These are phyloP conservation scores for Begonia masoniana DNA, from an alignment of 306 rosid species.

Conservation along the genomic window DNA sequence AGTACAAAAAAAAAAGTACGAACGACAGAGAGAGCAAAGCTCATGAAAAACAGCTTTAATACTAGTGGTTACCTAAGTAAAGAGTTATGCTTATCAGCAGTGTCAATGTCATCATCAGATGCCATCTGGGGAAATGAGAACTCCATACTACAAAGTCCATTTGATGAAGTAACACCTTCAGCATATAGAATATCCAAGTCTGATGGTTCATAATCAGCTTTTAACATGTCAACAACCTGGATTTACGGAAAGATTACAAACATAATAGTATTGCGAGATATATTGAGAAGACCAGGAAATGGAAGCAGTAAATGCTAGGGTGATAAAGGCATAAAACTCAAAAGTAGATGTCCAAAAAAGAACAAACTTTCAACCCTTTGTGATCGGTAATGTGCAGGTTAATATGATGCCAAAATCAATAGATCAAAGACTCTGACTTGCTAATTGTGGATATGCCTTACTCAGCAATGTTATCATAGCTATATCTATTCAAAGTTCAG, in stretches of 20 bases:
- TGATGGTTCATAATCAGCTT: slow-evolving; percentile 79
- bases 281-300: no score
- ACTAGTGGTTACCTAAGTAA: slow-evolving; percentile 41
- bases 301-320: no score
- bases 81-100: slow-evolving; percentile 52
- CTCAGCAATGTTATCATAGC: no score
- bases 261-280: not conserved
- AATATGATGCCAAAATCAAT: no score
- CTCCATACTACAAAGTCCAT: slow-evolving; percentile 88
- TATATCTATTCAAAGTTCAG: no score
- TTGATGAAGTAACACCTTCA: slow-evolving; percentile 91
- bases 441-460: no score
- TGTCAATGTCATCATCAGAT: slow-evolving; percentile 41
- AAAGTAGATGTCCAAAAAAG: not conserved
- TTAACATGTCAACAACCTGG: slow-evolving; percentile 77
- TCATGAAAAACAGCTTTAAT: slow-evolving; percentile 1
- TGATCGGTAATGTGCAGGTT: no score
- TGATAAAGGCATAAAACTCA: no score
- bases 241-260: slow-evolving; percentile 22
- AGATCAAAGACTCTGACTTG: no score
- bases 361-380: no score
- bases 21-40: not conserved
- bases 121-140: slow-evolving; percentile 75
- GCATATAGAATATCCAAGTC: slow-evolving; percentile 87
- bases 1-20: not conserved